Evolutionary conservation across 495 filamentous ascomycete genomes (phyloP).

Genomic region (Thozetella sp.): DNA sequence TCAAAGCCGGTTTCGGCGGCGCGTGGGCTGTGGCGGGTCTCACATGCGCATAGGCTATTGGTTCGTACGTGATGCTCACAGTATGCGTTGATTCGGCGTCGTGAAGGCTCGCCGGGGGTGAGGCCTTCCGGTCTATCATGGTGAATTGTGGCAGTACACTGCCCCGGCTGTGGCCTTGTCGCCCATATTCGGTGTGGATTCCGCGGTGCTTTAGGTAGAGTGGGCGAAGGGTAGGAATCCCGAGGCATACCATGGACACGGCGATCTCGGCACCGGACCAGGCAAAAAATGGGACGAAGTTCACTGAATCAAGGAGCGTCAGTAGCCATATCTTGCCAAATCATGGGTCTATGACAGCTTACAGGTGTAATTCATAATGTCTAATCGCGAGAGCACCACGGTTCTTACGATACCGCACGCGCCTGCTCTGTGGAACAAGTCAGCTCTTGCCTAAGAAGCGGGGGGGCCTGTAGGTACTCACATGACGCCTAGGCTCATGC

Average conservation of each 20-base stretch:
- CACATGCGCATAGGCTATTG: background rate
- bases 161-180: constrained; percentile 11
- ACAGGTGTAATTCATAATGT: constrained; percentile 38
- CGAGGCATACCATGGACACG: constrained; percentile 39
- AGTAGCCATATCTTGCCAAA: background rate
- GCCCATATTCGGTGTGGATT: constrained; percentile 16
- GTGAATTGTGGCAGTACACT: constrained; percentile 27
- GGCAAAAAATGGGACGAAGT: constrained; percentile 38
- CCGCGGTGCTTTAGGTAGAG: constrained; percentile 31
- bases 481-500: constrained; percentile 46
- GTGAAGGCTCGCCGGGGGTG: background rate
- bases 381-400: constrained; percentile 30
- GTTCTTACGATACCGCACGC: constrained; percentile 40
- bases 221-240: constrained; percentile 36
- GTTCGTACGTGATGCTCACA: background rate
- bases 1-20: no score
- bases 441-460: constrained; percentile 5
- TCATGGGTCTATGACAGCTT: constrained; percentile 2
- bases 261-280: constrained; percentile 42
- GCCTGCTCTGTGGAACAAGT: constrained; percentile 27
- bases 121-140: constrained; percentile 20
- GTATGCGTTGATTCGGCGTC: constrained; percentile 13
- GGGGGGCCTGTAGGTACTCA: constrained; percentile 15
- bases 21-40: background rate
- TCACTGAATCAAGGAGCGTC: constrained; percentile 17